These are phyloP conservation scores for Penicillium sp. DNA, from an alignment of 2,329 filamentous ascomycete species.

Conservation along the genomic window DNA sequence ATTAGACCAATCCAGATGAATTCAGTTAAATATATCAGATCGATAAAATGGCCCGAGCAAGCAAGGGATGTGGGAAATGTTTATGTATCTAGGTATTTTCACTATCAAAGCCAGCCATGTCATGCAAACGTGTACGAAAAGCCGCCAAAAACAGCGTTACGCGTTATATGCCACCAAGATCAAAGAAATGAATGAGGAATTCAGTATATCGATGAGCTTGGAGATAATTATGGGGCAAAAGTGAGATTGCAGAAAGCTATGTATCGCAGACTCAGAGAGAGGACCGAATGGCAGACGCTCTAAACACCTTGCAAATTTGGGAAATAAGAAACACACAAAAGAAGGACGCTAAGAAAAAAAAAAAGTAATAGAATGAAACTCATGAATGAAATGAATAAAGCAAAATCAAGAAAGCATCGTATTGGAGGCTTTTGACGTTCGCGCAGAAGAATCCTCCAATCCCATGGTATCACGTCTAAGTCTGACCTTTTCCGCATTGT, in stretches of 20 bases:
- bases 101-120: neutral
- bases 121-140: neutral
- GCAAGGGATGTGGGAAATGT: neutral
- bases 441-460: neutral
- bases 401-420: neutral
- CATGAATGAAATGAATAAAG: constrained; percentile 9
- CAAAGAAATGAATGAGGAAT: neutral
- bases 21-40: neutral
- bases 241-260: constrained; percentile 11
- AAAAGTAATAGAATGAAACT: neutral
- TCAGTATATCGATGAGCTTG: neutral
- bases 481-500: constrained; percentile 9
- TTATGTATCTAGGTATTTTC: neutral
- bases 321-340: neutral
- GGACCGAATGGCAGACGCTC: constrained; percentile 19
- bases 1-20: neutral
- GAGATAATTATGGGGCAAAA: neutral
- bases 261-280: constrained; percentile 14
- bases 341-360: constrained; percentile 15
- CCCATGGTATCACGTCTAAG: constrained; percentile 4
- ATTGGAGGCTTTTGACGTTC: neutral
- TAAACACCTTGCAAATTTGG: constrained; percentile 18
- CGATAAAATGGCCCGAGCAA: neutral
- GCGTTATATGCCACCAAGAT: neutral
- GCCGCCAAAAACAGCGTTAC: neutral